A percentile compares a stretch with the other conserved stretches of the same genome.
phyloP scores from a whole-genome alignment of 2,329 filamentous ascomycete species.

The Hypoxylon sp. region DNA sequence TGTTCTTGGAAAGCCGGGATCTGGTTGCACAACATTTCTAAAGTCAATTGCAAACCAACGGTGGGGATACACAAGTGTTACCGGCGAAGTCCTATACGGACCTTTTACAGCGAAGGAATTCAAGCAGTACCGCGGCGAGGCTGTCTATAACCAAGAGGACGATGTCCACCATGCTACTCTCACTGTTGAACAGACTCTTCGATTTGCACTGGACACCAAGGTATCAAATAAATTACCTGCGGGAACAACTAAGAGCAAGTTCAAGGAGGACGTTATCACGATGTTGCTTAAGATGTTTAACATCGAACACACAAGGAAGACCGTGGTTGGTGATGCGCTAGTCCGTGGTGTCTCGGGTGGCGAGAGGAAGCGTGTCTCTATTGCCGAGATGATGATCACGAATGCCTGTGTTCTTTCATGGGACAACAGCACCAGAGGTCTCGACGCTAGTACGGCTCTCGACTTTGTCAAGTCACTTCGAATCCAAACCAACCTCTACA shows the following conservation, averaged over 20 bases:
- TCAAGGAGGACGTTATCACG: conserved; percentile 81
- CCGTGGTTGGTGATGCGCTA: conserved; percentile 86
- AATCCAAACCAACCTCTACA: conserved; percentile 86
- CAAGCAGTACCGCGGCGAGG: conserved; percentile 82
- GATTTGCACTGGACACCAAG: conserved; percentile 88
- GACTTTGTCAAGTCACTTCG: conserved; percentile 79
- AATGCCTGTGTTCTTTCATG: conserved; percentile 80
- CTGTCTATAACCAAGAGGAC: conserved; percentile 88
- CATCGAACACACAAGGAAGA: conserved; percentile 89
- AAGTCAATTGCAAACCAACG: conserved; percentile 78
- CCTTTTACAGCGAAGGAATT: conserved; percentile 80
- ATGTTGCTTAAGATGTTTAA: conserved; percentile 92
- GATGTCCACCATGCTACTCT: conserved; percentile 88
- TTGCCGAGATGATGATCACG: conserved; percentile 86
- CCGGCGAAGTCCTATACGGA: conserved; percentile 82
- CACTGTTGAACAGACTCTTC: conserved; percentile 88
- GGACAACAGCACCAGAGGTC: conserved; percentile 80
- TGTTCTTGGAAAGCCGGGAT: conserved; percentile 83
- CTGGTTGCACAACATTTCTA: conserved; percentile 78
- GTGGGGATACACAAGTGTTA: conserved; percentile 67
- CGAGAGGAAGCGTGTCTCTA: conserved; percentile 84
- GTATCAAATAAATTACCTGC: conserved; percentile 84
- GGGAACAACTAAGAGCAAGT: conserved; percentile 79
- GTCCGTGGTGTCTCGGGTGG: conserved; percentile 85
- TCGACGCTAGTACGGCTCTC: conserved; percentile 77